Percentiles rank a stretch among this genome's conserved stretches.
Evolutionary conservation across 1,139 yeast species (phyloP).

Genomic region (Scheffersomyces titani): DNA sequence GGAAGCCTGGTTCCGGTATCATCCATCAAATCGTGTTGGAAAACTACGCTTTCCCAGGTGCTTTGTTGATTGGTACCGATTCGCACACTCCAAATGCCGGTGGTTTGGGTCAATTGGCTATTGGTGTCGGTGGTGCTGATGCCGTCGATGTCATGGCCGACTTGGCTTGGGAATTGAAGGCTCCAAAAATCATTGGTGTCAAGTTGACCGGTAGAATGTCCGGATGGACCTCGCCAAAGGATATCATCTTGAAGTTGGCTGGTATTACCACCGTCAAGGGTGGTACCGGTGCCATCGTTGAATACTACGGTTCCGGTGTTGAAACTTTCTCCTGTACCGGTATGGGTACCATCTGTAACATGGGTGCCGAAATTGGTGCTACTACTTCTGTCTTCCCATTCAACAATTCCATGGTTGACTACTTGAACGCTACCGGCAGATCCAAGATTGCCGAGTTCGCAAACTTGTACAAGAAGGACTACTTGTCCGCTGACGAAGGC

Average conservation of each 20-base stretch:
- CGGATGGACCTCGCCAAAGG: conserved; percentile 99
- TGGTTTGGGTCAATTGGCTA: conserved; percentile 98
- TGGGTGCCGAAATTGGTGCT: conserved; percentile 99
- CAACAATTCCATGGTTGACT: conserved; percentile 87
- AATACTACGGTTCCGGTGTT: conserved; percentile 97
- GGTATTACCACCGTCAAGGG: conserved; percentile 98
- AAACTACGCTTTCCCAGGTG: conserved; percentile 98
- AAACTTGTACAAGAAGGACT: conserved; percentile 68
- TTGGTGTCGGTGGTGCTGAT: conserved; percentile 99
- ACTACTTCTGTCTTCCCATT: conserved; percentile 98
- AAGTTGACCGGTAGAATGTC: conserved; percentile 92
- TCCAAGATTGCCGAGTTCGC: conserved; percentile 82
- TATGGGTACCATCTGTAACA: conserved; percentile 99
- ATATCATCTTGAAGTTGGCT: conserved; percentile 91
- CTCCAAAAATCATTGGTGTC: conserved; percentile 97
- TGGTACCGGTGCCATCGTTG: conserved; percentile 98
- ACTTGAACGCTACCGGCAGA: conserved; percentile 88
- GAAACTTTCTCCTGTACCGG: conserved; percentile 97
- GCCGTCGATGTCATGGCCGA: conserved; percentile 98
- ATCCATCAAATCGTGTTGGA: conserved; percentile 97
- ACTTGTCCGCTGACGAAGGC: conserved; percentile 89
- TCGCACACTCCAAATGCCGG: conserved; percentile 99
- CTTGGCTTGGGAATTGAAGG: conserved; percentile 97
- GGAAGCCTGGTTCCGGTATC: conserved; percentile 99
- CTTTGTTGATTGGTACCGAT: conserved; percentile 95